These are phyloP conservation scores for Dysphania ambrosioides DNA, from an alignment of 148 eudicot species.

Conservation along the genomic window DNA sequence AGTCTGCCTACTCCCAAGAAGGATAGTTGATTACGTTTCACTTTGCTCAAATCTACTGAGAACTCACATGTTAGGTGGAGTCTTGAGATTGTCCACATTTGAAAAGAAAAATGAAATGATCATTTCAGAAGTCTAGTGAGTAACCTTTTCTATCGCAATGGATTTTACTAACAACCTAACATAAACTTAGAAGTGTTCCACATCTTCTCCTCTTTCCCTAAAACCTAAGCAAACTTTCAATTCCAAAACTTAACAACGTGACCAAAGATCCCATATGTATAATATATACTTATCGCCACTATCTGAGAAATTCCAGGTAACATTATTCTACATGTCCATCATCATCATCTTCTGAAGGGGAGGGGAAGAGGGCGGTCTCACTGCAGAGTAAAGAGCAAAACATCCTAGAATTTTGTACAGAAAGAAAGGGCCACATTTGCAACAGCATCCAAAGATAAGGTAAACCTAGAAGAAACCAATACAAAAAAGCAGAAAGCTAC, in stretches of 20 bases:
- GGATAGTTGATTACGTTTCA: too few relatives aligned
- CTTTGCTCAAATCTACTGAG: neutral
- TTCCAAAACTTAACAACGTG: neutral
- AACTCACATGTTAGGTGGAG: neutral
- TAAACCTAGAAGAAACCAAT: neutral
- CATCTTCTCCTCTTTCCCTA: neutral
- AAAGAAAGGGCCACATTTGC: neutral
- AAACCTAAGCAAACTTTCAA: neutral
- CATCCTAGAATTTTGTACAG: neutral
- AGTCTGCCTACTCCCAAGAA: too few relatives aligned
- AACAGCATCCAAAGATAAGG: neutral
- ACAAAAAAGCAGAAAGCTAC: neutral
- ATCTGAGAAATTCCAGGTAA: neutral
- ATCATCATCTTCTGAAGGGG: too few relatives aligned
- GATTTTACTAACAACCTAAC: neutral
- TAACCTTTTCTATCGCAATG: neutral
- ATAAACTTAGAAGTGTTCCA: neutral
- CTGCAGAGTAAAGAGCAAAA: neutral
- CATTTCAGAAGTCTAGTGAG: neutral
- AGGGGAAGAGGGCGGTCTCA: too few relatives aligned
- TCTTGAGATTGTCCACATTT: neutral
- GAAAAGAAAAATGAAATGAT: neutral
- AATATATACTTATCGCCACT: too few relatives aligned
- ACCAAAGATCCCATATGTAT: too few relatives aligned
- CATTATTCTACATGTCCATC: too few relatives aligned